Base-by-base conservation (phyloP, 2,329 filamentous ascomycete species). In the Aspergillus viridinutans region DNA sequence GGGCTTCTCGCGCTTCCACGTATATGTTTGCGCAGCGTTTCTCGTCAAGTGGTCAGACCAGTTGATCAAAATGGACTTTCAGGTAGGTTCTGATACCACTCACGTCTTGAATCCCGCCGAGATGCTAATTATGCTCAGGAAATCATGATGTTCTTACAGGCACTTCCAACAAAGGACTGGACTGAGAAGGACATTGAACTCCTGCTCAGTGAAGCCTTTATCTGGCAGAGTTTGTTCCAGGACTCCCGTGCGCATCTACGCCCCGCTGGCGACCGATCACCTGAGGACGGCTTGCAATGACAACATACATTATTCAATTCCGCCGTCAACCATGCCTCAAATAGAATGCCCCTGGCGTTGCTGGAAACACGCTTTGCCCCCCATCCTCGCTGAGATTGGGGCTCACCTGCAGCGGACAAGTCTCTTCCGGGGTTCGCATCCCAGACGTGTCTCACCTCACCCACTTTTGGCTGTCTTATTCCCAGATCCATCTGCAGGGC, bases 141-240 rank as follows among this genome's bases (percentile, higher is more conserved):
- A 74, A 88, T 96, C 58, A 97, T 99, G 92, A 99, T 99, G 93
- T 99, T 99, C 71, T 79, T 99, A 54, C 94, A 99, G 76, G 90
- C 91, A 48, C 79, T 99, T 56, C 94, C 95, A 3, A 99, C 95
- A 6, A 88, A 89, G 65, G 84, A 88, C 54, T 99, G 94, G 94
- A 97, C 91, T 1, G 94, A 97, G 72, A 97, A 97, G 78, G 94
- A 99, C 70, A 96, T 99, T 67, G 94, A 97, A 74, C 82, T 99
- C 57, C 80, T 99, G 54, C 81, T 99, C 47, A 97, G 92, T 70
- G 94, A 99, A 77, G 94, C 94, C 3, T 99, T 94, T 68, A 97
- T 99, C 62, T 99, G 94, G 95, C 92, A 99, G 78, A 96, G 90
- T 70, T 80, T 99, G 48, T 99, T 97, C 77, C 92, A 95, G 68